Evolutionary conservation across 106 monocot species (phyloP).

Genomic region (Narthecium ossifragum): DNA sequence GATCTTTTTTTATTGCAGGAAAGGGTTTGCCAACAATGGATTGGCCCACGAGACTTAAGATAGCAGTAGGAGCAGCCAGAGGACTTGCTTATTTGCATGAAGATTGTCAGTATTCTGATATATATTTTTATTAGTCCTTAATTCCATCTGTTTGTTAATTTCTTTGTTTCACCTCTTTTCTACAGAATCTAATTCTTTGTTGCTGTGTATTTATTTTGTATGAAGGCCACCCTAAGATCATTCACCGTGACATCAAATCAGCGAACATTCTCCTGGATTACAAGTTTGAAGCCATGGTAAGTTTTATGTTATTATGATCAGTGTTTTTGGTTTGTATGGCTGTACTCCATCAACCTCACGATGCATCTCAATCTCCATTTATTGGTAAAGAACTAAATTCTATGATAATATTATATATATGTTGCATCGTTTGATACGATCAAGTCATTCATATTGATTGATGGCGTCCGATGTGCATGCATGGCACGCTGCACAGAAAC

Average conservation of each 20-base stretch:
- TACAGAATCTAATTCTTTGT: no score
- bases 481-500: neutral
- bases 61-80: slow-evolving; percentile 76
- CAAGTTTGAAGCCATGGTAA: slow-evolving; percentile 84
- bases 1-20: slow-evolving; percentile 12
- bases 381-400: no score
- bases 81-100: slow-evolving; percentile 90
- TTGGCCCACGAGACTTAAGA: slow-evolving; percentile 76
- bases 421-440: no score
- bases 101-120: slow-evolving; percentile 64
- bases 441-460: neutral
- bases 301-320: no score
- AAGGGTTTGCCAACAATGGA: slow-evolving; percentile 59
- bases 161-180: no score
- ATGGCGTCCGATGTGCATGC: no score
- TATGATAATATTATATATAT: no score
- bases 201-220: neutral
- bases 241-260: slow-evolving; percentile 87
- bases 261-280: slow-evolving; percentile 75
- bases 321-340: no score
- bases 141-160: neutral
- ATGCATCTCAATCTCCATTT: no score
- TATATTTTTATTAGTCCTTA: no score
- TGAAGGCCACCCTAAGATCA: slow-evolving; percentile 79
- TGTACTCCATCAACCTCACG: no score